Evolutionary conservation across 306 rosid species (phyloP).

Genomic region (Cucurbita pepo): DNA sequence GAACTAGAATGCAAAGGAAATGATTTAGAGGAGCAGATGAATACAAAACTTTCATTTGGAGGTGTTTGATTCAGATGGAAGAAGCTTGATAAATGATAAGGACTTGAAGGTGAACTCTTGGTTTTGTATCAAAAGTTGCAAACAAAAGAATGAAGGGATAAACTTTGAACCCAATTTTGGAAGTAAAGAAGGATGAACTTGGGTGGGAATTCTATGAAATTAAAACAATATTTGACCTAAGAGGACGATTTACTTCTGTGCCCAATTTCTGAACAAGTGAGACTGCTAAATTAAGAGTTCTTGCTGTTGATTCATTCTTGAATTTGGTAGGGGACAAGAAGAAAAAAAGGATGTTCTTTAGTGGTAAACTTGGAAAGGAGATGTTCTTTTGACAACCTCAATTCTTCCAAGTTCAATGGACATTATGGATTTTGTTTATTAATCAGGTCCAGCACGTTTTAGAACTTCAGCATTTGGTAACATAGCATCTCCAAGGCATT

Average conservation of each 20-base stretch:
- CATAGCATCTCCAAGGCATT: not conserved
- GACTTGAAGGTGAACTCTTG: not conserved
- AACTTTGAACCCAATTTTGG: not conserved
- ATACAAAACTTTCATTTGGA: not conserved
- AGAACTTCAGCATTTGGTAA: not conserved
- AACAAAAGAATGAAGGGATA: not conserved
- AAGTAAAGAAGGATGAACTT: not conserved
- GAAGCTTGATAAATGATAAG: not conserved
- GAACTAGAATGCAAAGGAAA: not conserved
- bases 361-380: not conserved
- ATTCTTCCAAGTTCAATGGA: not conserved
- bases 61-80: not conserved
- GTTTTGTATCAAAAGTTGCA: not conserved
- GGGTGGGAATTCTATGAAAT: not conserved
- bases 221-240: not conserved
- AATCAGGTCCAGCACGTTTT: not conserved
- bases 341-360: not conserved
- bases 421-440: not conserved
- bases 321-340: not conserved
- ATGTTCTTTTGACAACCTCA: not conserved
- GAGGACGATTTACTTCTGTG: not conserved
- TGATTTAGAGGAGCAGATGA: not conserved
- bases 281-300: not conserved
- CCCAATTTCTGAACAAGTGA: not conserved
- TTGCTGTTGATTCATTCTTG: not conserved